Base-by-base conservation (phyloP, 768 basidiomycete species). In the Serendipita sp. region DNA sequence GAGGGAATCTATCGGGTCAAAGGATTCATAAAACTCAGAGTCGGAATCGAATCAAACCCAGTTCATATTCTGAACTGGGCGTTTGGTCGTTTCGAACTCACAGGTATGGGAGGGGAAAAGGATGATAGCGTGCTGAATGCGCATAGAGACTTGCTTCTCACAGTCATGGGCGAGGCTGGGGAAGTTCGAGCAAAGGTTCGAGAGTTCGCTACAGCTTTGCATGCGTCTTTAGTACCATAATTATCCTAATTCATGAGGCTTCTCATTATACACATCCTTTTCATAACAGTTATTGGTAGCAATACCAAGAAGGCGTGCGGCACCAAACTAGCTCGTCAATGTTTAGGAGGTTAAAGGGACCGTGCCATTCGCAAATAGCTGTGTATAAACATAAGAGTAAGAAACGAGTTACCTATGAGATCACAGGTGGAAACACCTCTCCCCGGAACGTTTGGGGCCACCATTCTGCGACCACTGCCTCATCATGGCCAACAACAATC, bases 121-220 rank as follows among this genome's bases (percentile, higher is more conserved):
- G 42, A 51, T 28, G 68, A 38, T 58, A 70, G n/a, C 22, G 42
- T 30, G 34, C 30, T 62, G 38, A 69, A 68, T 0, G 70, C 67
- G 11, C 76, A 72, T 3, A 5, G 14, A 38, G 66, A 67, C 3
- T 69, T 91, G 24, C 75, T 78, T 62, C 66, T 95, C 70, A 95
- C 91, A n/a, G 79, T 88, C 30, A 97, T 97, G 94, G 93, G 93
- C 7, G 86, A 88, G 70, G 77, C 85, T 45, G 91, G 90, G 13
- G 89, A 92, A 71, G 83, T 90, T 56, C 78, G 75, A 66, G 72
- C 80, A 64, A 75, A 81, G 33, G 79, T 83, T 42, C 73, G 73
- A 63, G 78, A 71, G 67, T 78, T 96, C 38, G 79, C 84, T 60
- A 72, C 68, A 51, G 69, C 66, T 24, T 67, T 87, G 42, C 74